Percentiles rank a stretch among this genome's conserved stretches.
These are phyloP conservation scores for Neurospora terricola DNA, from an alignment of 495 filamentous ascomycete species.

Conservation along the genomic window DNA sequence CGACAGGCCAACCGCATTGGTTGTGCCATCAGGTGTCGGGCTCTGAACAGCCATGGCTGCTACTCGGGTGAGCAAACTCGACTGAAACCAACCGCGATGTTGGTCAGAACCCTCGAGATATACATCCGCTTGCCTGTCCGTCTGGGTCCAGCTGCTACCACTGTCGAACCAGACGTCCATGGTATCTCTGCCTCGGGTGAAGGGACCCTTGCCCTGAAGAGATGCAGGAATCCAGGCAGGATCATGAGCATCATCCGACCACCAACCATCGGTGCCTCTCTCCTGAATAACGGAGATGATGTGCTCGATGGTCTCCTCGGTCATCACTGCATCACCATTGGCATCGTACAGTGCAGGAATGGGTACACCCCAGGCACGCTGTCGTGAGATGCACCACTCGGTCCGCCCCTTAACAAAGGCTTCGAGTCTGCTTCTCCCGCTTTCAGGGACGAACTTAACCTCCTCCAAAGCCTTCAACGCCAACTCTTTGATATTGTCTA, in stretches of 20 bases:
- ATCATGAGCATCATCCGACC: conserved; percentile 68
- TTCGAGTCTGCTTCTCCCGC: conserved; percentile 60
- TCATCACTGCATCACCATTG: conserved; percentile 60
- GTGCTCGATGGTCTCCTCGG: conserved; percentile 68
- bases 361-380: conserved; percentile 92
- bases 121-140: conserved; percentile 59
- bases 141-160: conserved; percentile 82
- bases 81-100: conserved; percentile 98
- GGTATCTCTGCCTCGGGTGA: conserved; percentile 77
- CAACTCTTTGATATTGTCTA: conserved; percentile 63
- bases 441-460: conserved; percentile 69
- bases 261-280: conserved; percentile 85
- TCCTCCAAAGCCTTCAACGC: conserved; percentile 58
- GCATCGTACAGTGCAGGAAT: conserved; percentile 83
- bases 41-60: conserved; percentile 24
- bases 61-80: conserved; percentile 84
- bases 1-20: conserved; percentile 17
- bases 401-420: conserved; percentile 78
- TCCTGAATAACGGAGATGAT: conserved; percentile 70
- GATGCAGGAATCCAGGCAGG: conserved; percentile 59
- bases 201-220: conserved; percentile 38
- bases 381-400: conserved; percentile 98
- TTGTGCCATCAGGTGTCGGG: conserved; percentile 5
- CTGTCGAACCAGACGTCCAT: conserved; percentile 99
- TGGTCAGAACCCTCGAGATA: conserved; percentile 94